Base-by-base conservation (phyloP, 2,329 filamentous ascomycete genomes). In the Fusarium incarnatum region DNA sequence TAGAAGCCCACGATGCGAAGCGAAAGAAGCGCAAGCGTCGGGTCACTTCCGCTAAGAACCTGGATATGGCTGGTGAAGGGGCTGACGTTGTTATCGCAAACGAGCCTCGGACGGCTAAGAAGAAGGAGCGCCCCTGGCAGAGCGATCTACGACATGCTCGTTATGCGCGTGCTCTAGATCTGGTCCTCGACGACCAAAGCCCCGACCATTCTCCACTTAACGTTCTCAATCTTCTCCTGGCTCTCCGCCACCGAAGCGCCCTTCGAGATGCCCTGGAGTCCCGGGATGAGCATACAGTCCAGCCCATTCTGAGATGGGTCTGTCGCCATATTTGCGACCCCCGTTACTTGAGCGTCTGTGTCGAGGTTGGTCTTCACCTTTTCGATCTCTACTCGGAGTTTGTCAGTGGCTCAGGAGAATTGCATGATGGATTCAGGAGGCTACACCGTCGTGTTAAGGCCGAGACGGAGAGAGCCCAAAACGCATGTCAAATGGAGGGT, bases 71-170 rank as follows among this genome's bases (percentile, higher is more conserved):
- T 22, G 94, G 93, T 70, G 93, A 97, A 79, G 92, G 90, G 46
- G 92, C 91, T 25, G 94, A 98, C 77, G 94, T 98, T 56, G 88
- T 97, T 73, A 94, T 98, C 74, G 92, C 95, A 44, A 91, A 93
- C 73, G 89, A 92, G 42, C 82, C 79, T 40, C 83, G 76, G 50
- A 30, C 50, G n/a, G 50, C 83, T 41, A 77, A 75, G 54, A 91
- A 89, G 78, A 89, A 88, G 75, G 88, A 92, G 73, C 89, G 90
- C 48, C 77, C 82, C 8, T 99, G 96, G 95, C 94, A 98, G 79
- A 85, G 87, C 64, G 90, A 93, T 70, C 85, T 98, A 60, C 90
- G 94, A 53, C 90, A 91, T 75, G 94, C 91, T 13, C 87, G 89
- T 64, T 98, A 96, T 79, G 86, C 86, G 5, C 85, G 87, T 32